Conservation (phyloP, 371 early-diverging fungal genomes). For the Apophysomyces sp. region DNA sequence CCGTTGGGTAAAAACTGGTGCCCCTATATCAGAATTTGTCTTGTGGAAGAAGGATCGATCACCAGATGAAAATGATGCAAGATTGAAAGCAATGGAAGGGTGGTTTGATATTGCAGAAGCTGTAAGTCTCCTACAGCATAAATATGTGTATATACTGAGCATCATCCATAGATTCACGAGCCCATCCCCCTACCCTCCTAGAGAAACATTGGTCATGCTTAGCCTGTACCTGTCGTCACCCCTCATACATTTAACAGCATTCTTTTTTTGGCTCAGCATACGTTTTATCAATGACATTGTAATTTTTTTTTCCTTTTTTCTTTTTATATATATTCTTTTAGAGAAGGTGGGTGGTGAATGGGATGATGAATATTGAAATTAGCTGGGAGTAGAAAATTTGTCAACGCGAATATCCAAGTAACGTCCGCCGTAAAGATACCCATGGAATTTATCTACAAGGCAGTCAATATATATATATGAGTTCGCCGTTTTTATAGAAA, state of each 20-base stretch:
- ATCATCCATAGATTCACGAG: neutral
- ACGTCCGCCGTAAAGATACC: conserved; percentile 61
- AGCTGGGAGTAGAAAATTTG: conserved; percentile 20
- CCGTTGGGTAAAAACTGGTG: conserved; percentile 1
- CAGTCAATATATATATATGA: neutral
- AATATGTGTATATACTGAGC: neutral
- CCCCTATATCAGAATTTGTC: neutral
- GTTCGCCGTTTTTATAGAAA: neutral
- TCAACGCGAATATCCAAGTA: conserved; percentile 53
- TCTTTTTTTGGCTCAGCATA: neutral
- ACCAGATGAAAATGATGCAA: conserved; percentile 13
- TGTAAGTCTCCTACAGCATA: neutral
- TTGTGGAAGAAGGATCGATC: conserved; percentile 21
- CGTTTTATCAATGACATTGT: neutral
- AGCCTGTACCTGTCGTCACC: neutral
- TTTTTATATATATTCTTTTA: neutral
- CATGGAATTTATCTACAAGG: conserved; percentile 51
- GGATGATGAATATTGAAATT: conserved; percentile 8
- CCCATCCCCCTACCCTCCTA: neutral
- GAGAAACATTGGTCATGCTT: too few relatives aligned
- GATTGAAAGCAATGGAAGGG: conserved; percentile 6
- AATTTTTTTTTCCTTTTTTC: neutral
- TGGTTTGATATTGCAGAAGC: conserved; percentile 15
- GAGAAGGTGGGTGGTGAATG: neutral
- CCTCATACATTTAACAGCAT: neutral